These are phyloP conservation scores for Bathelium albidoporum DNA, from an alignment of 495 filamentous ascomycete genomes.

Conservation along the genomic window DNA sequence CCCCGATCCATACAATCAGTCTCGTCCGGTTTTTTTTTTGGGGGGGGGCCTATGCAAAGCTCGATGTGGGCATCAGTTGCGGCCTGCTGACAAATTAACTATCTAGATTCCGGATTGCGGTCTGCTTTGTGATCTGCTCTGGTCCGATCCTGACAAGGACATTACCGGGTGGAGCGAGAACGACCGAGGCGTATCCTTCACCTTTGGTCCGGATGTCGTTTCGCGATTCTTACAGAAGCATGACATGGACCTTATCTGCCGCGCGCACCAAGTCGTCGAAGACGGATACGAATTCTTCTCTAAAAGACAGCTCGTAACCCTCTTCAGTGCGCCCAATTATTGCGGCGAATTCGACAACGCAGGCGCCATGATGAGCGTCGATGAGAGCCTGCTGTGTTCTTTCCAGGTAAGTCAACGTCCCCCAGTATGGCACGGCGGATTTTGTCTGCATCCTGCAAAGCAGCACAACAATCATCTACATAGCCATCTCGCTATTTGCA, in stretches of 20 bases:
- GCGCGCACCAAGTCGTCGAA: slow-evolving; percentile 97
- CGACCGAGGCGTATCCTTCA: slow-evolving; percentile 96
- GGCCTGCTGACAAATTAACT: slow-evolving; percentile 38
- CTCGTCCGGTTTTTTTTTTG: slow-evolving; percentile 10
- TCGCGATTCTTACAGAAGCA: slow-evolving; percentile 98
- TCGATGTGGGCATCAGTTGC: slow-evolving; percentile 20
- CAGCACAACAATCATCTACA: neutral
- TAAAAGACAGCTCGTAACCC: slow-evolving; percentile 91
- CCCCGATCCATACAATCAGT: neutral
- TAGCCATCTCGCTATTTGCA: neutral
- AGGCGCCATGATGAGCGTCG: slow-evolving; percentile 99
- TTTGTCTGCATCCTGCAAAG: neutral
- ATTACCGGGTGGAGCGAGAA: slow-evolving; percentile 99
- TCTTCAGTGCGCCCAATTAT: slow-evolving; percentile 98
- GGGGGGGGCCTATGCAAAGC: slow-evolving; percentile 6
- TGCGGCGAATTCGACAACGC: slow-evolving; percentile 99
- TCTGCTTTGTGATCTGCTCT: slow-evolving; percentile 91
- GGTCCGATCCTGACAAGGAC: slow-evolving; percentile 99
- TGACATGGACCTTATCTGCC: slow-evolving; percentile 99
- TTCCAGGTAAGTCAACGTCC: slow-evolving; percentile 70
- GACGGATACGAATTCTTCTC: slow-evolving; percentile 99
- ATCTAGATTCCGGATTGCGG: slow-evolving; percentile 93
- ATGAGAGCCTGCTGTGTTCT: slow-evolving; percentile 94
- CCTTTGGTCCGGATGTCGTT: slow-evolving; percentile 97
- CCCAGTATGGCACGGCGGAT: neutral